Evolutionary conservation across 1,139 yeast genomes (phyloP).

Genomic region (Barnettozyma hawaiiensis): DNA sequence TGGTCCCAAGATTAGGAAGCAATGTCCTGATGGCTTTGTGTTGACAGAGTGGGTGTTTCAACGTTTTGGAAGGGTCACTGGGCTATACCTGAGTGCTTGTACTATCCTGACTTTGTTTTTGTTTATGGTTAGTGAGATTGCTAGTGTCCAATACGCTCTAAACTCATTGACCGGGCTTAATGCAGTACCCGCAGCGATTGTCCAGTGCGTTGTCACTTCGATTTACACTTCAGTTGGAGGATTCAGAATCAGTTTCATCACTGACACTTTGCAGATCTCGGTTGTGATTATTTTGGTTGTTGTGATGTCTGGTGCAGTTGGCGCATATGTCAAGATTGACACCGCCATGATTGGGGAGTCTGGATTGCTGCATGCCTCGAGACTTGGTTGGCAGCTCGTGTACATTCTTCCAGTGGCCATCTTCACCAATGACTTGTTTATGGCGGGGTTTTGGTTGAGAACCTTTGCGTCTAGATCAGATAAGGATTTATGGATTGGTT

Average conservation of each 20-base stretch:
- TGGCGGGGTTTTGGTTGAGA: constrained; percentile 92
- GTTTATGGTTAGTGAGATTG: constrained; percentile 82
- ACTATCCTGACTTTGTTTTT: constrained; percentile 82
- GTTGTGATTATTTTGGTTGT: constrained; percentile 62
- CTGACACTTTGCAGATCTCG: constrained; percentile 83
- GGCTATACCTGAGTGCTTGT: constrained; percentile 71
- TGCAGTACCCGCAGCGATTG: constrained; percentile 77
- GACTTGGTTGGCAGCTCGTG: constrained; percentile 83
- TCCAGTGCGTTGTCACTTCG: constrained; percentile 83
- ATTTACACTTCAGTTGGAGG: constrained; percentile 89
- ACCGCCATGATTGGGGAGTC: constrained; percentile 55
- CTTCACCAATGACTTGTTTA: constrained; percentile 81
- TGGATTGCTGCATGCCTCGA: constrained; percentile 56
- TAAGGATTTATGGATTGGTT: constrained; percentile 70
- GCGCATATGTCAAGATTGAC: constrained; percentile 70
- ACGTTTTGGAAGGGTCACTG: constrained; percentile 68
- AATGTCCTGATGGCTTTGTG: constrained; percentile 87
- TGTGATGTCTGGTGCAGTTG: constrained; percentile 77
- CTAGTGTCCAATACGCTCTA: constrained; percentile 73
- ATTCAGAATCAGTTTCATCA: constrained; percentile 78
- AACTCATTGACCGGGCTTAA: constrained; percentile 72
- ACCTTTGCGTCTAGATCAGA: constrained; percentile 84
- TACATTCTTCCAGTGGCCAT: constrained; percentile 84
- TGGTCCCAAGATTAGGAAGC: constrained; percentile 74
- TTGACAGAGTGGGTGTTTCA: constrained; percentile 92